Evolutionary conservation across 2,329 filamentous ascomycete genomes (phyloP), one percentile per base, ranked within the genome.

Genomic region (Grosmannia huntii): DNA sequence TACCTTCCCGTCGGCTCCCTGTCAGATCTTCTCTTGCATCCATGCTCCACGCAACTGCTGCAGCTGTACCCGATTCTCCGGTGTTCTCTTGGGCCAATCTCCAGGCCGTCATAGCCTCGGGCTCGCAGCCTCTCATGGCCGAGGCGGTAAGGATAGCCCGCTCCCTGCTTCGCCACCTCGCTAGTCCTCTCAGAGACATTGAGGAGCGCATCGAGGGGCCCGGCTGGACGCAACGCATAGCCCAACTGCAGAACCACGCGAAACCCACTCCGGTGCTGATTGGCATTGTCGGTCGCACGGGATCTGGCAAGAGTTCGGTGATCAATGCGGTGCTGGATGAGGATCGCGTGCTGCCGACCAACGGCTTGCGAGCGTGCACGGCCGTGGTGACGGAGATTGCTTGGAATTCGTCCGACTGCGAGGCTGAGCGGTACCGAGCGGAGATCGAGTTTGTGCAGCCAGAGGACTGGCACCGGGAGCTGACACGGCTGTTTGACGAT

Each of bases 271-370:
- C 73, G 1, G 71, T 84, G 0, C 72, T 85, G 21, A 82, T 59
- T 9, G 57, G 81, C 6, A 77, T 86, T 1, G 76, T 83, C 3
- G 83, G 82, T 0, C 80, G 77, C 57, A 85, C 83, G 0, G 82
- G 82, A 0, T 76, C 79, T 1, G 83, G 83, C 0, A 86, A 86
- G 64, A 81, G 76, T 23, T 81, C 78, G 1, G 70, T 85, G 0
- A 83, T 86, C 66, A 86, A 85, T 63, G 82, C 82, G 0, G 65
- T 86, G 38, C 70, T 85, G 0, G 80, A 84, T 33, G 79, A 85
- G 63, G 80, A 85, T 61, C 19, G 73, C 74, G 62, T 74, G 6
- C 60, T 72, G 0, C 72, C 69, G 0, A 73, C 71, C 0, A 71
- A 65, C 55, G 81, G 81, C 64, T 80, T 84, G 75, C 70, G 79